Base-by-base conservation (phyloP, 1,284 basidiomycete genomes). In the Leccinum subrobustum region DNA sequence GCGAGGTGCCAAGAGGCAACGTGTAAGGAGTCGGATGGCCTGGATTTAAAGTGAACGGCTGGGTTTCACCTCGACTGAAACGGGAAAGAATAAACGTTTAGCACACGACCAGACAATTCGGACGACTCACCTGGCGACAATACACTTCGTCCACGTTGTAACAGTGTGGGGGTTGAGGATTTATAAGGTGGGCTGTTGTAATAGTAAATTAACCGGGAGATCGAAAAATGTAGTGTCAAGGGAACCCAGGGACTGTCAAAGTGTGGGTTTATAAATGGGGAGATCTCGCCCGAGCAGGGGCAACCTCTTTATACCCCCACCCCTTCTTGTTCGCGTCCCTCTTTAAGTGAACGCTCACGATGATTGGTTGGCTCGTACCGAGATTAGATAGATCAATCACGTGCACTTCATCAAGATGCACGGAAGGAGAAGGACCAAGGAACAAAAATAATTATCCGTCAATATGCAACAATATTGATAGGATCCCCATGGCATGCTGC, bases 291-390 rank as follows among this genome's bases (percentile, higher is more conserved):
- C n/a, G 11, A 37, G 20, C 4, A 4, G 39, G 18, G n/a, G n/a
- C 16, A 39, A 11, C 18, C 23, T 16, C 48, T 60, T 67, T 67
- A 69, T 70, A 70, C 23, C 18, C 31, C 5, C 29, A 37, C 39
- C 33, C 16, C 7, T 8, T 8, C 31, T 16, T 62, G 12, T 51
- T 68, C 64, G 68, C 58, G 16, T 61, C 51, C 59, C 14, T 62
- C 60, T 62, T 53, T 8, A 0, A 44, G 65, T 18, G 44, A 47
- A 11, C 39, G 7, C n/a, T 31, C 16, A 8, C 42, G 20, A 18
- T 37, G 35, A 37, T 37, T 37, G 35, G 31, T 31, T 33, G 31
- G 31, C 31, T 33, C 11, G 11, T 12, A 12, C 14, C 35, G 14
- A 37, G 35, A 37, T 37, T 37, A 37, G 35, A 37, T 29, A 29